phyloP scores from a whole-genome alignment of 345 rosid species.

The Cardamine resedifolia region DNA sequence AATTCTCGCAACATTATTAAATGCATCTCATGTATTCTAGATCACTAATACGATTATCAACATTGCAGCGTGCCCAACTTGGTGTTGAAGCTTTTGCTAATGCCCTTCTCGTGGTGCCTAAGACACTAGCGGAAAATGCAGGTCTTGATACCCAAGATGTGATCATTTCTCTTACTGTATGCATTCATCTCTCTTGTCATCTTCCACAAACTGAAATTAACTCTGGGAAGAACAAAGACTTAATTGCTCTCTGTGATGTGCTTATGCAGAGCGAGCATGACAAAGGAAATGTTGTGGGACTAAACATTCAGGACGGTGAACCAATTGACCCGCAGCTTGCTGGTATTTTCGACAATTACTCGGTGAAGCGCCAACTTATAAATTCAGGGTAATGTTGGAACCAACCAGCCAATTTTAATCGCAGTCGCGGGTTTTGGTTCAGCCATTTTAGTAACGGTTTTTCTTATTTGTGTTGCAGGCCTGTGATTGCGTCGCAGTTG shows the following conservation, averaged over 20 bases:
- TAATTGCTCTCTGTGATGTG: background rate
- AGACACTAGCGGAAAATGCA: slow-evolving; percentile 95
- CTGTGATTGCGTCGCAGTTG: slow-evolving; percentile 91
- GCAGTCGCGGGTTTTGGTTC: background rate
- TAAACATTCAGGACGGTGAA: slow-evolving; percentile 80
- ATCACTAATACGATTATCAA: slow-evolving; percentile 22
- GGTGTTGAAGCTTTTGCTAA: slow-evolving; percentile 98
- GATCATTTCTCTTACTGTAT: slow-evolving; percentile 80
- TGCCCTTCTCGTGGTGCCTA: slow-evolving; percentile 96
- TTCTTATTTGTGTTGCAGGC: slow-evolving; percentile 52
- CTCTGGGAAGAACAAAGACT: background rate
- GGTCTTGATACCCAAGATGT: slow-evolving; percentile 98
- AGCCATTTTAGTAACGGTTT: background rate
- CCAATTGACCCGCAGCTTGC: slow-evolving; percentile 89
- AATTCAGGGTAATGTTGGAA: slow-evolving; percentile 75
- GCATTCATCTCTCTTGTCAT: background rate
- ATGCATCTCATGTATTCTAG: background rate
- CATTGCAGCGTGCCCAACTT: slow-evolving; percentile 87
- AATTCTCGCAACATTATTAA: background rate
- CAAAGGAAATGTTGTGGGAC: slow-evolving; percentile 77
- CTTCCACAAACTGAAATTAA: background rate
- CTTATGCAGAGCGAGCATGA: slow-evolving; percentile 87
- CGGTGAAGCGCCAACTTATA: slow-evolving; percentile 92
- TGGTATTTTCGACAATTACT: slow-evolving; percentile 95
- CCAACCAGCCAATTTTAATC: background rate